Evolutionary conservation across 2,329 filamentous ascomycete species (phyloP), one percentile per base, ranked within the genome.

Genomic region (Fusarium sp.): DNA sequence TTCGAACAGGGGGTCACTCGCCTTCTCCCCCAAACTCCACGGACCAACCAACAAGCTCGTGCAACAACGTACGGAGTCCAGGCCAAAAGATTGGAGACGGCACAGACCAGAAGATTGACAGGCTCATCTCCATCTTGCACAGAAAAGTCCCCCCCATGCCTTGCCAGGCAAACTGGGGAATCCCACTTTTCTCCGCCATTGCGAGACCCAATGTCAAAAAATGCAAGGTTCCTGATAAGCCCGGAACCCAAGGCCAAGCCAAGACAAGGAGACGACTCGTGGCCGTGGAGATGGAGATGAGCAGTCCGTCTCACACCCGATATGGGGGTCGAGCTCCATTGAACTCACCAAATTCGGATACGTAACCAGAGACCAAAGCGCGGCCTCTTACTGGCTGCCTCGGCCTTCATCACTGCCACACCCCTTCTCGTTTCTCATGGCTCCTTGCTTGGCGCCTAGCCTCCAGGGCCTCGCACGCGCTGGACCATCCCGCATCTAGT

Each of bases 261-360:
- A 52, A 52, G 48, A 52, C 25, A 30, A 52, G 25, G 18, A 48
- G 25, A 48, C 57, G 43, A 64, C 69, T 70, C 61, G 58, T 74
- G 68, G 62, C 23, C 45, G 59, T 75, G 72, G 72, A 70, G 69
- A 67, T 67, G 66, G 61, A 69, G 34, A 37, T 68, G n/a, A 45
- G 37, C 11, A 23, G n/a, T 27, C 18, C 25, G 25, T 52, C 48
- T 20, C 48, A 57, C n/a, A 37, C 34, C 62, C 50, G 62, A 64
- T 64, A 58, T 45, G 50, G 52, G 27, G 48, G 25, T 32, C 52
- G 41, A 74, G 66, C 48, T 65, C 70, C 73, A 75, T 71, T 74
- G 48, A 62, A 68, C 64, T 79, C 79, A 81, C 71, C 80, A 82
- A 82, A 81, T 83, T 79, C 74, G 77, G 81, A 80, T 83, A 82